These are phyloP conservation scores for Neobulgaria alba DNA, from an alignment of 2,329 filamentous ascomycete genomes.

Conservation along the genomic window DNA sequence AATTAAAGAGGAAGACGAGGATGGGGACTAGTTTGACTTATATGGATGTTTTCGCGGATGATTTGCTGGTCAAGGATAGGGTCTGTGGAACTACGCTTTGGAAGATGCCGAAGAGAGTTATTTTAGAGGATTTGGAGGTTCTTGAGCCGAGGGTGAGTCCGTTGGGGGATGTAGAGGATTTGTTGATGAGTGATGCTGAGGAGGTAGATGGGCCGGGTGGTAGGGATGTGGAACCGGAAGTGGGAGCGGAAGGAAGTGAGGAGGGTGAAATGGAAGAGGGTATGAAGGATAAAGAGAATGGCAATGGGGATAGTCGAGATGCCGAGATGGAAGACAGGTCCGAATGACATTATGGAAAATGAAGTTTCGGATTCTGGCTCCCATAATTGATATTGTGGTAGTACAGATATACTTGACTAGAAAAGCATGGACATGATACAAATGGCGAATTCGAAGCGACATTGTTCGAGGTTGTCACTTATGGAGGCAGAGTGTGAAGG, in stretches of 20 bases:
- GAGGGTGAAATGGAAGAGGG: constrained; percentile 13
- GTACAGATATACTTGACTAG: too few species aligned
- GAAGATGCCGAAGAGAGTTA: constrained; percentile 76
- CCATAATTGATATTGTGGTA: too few species aligned
- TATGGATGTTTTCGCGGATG: constrained; percentile 90
- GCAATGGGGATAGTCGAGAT: too few species aligned
- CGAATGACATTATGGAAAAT: too few species aligned
- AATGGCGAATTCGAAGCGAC: too few species aligned
- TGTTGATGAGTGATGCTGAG: constrained; percentile 43
- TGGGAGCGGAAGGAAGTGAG: constrained; percentile 28
- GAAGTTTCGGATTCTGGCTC: too few species aligned
- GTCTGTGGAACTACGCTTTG: constrained; percentile 87
- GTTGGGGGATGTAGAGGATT: constrained; percentile 67
- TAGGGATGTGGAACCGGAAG: constrained; percentile 35
- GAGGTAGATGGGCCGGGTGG: constrained; percentile 26
- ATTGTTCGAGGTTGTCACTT: too few species aligned
- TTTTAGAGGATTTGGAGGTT: constrained; percentile 81
- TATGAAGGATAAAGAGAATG: too few species aligned
- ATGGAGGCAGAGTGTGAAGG: too few species aligned
- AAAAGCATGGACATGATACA: too few species aligned
- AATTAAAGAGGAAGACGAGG: constrained; percentile 69
- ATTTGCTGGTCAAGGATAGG: constrained; percentile 78
- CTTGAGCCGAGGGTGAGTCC: constrained; percentile 80
- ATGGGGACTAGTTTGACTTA: constrained; percentile 68
- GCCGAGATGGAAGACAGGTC: too few species aligned